Evolutionary conservation across 257 asterid species (phyloP).

Genomic region (Nicotiana undulata): DNA sequence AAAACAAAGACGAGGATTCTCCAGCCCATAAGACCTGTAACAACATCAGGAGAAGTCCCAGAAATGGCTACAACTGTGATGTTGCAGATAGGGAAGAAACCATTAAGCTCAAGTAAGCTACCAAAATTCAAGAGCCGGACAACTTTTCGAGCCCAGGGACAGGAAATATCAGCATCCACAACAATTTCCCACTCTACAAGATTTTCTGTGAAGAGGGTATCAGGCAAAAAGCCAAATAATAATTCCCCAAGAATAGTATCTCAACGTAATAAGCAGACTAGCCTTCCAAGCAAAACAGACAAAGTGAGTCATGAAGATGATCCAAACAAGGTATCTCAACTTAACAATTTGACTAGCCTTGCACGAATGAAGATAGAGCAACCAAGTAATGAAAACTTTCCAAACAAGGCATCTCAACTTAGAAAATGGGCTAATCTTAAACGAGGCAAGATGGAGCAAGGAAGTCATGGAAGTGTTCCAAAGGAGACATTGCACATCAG

Average conservation of each 20-base stretch:
- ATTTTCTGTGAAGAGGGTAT: not conserved
- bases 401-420: conserved; percentile 28
- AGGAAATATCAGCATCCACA: not conserved
- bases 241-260: not conserved
- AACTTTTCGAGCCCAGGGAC: not conserved
- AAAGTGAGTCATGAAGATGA: not conserved
- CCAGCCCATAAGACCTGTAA: not conserved
- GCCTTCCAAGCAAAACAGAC: not conserved
- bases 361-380: conserved; percentile 5
- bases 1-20: not conserved
- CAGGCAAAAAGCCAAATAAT: not conserved
- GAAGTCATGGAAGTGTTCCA: not conserved
- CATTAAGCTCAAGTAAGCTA: not conserved
- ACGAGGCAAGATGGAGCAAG: not conserved
- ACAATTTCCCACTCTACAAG: not conserved
- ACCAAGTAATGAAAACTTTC: conserved; percentile 13
- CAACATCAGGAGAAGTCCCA: not conserved
- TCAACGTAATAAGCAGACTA: not conserved
- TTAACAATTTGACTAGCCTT: conserved; percentile 8
- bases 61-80: not conserved
- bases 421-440: not conserved
- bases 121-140: not conserved
- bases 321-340: not conserved
- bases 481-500: not conserved
- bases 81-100: conserved; percentile 2